Evolutionary conservation across 176 grass and related monocot genomes (phyloP).

Genomic region (Zea luxurians): DNA sequence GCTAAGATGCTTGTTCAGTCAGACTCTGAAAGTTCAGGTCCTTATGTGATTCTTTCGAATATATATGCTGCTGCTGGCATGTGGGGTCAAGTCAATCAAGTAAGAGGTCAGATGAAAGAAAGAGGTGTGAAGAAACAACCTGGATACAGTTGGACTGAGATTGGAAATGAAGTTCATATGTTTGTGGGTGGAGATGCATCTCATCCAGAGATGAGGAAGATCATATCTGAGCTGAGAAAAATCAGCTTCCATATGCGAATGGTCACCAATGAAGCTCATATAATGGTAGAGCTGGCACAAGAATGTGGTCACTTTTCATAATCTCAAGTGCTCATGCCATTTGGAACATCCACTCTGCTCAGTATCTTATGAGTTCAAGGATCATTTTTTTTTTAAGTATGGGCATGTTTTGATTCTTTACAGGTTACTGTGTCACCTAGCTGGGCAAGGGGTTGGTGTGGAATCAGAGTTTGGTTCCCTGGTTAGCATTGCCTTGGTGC

Average conservation of each 20-base stretch:
- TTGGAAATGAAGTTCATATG: conserved; percentile 73
- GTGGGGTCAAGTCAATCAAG: conserved; percentile 74
- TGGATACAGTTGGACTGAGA: conserved; percentile 87
- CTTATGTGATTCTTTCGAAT: conserved; percentile 88
- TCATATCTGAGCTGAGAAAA: conserved; percentile 59
- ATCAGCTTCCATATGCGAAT: conserved; percentile 83
- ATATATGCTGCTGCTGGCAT: conserved; percentile 86
- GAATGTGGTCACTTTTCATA: conserved; percentile 33
- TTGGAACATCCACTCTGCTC: conserved; percentile 1
- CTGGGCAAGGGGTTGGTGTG: not conserved
- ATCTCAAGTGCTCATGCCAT: not conserved
- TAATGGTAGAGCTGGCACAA: conserved; percentile 27
- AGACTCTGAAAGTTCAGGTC: conserved; percentile 62
- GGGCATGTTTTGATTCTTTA: not conserved
- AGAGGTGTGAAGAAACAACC: conserved; percentile 89
- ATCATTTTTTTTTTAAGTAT: conserved; percentile 28
- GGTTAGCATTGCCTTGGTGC: not conserved
- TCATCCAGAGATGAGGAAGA: conserved; percentile 74
- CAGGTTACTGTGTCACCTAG: not conserved
- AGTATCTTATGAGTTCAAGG: conserved; percentile 23
- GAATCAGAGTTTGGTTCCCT: not conserved
- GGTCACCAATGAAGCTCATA: conserved; percentile 30
- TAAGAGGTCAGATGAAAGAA: conserved; percentile 79
- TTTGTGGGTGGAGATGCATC: conserved; percentile 81
- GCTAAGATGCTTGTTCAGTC: conserved; percentile 64